Conservation (phyloP, 2,329 filamentous ascomycete genomes). For the Seiridium cupressi region DNA sequence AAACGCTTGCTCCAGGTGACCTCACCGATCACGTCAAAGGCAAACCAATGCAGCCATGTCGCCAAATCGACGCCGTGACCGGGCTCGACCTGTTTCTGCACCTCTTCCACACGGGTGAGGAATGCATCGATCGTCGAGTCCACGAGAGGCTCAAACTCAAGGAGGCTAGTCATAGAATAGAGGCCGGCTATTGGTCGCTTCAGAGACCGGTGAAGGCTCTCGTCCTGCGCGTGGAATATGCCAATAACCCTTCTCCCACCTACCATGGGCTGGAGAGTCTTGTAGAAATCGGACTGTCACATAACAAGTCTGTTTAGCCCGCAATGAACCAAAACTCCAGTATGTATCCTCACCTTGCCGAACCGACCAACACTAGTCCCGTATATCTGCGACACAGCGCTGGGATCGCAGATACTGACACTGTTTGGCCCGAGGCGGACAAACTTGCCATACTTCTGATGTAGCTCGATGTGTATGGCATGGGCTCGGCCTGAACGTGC, state of each 20-base stretch:
- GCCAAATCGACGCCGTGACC: not conserved
- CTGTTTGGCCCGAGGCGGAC: constrained; percentile 8
- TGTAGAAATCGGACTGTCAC: not conserved
- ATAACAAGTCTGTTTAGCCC: not conserved
- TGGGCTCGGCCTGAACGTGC: not conserved
- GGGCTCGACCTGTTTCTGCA: not conserved
- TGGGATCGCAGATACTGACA: not conserved
- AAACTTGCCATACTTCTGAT: not conserved
- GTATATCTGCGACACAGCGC: not conserved
- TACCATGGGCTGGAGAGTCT: not conserved
- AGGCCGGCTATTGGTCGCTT: not conserved
- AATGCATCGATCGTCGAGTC: not conserved
- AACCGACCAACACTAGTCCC: too few species aligned
- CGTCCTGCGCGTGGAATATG: constrained; percentile 20
- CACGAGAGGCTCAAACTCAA: not conserved
- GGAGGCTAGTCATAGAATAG: not conserved
- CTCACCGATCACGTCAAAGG: not conserved
- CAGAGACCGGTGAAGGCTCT: not conserved
- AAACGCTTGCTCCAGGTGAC: not conserved
- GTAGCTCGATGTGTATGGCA: not conserved
- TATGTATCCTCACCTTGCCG: not conserved
- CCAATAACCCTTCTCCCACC: not conserved
- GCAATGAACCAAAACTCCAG: not conserved
- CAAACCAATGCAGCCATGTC: not conserved
- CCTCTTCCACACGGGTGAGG: not conserved